Evolutionary conservation across 768 basidiomycete species (phyloP).

Genomic region (Psilocybe cyanescens): DNA sequence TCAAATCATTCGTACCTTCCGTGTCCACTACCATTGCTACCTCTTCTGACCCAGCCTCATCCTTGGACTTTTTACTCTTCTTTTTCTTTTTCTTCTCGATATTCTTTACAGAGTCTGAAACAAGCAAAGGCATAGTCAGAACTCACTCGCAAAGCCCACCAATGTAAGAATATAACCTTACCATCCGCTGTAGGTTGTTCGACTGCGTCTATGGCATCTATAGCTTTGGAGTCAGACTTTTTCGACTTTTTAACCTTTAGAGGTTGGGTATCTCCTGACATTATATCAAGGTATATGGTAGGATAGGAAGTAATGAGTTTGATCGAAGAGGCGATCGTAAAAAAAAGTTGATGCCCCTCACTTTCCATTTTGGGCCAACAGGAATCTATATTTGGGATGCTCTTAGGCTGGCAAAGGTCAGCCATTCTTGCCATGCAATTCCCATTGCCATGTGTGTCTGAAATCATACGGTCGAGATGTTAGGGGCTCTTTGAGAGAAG

Average conservation of each 20-base stretch:
- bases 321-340: constrained; percentile 15
- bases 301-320: neutral
- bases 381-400: constrained; percentile 12
- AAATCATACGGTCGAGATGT: neutral
- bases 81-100: constrained; percentile 19
- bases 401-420: neutral
- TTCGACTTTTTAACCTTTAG: constrained; percentile 28
- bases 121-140: neutral
- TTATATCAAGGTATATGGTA: constrained; percentile 12
- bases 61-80: constrained; percentile 14
- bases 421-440: neutral
- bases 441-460: neutral
- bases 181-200: constrained; percentile 9
- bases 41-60: constrained; percentile 2
- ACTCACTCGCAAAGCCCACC: neutral
- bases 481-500: no score
- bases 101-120: constrained; percentile 12
- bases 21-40: neutral
- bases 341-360: constrained; percentile 15
- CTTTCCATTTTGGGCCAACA: constrained; percentile 15
- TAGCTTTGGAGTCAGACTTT: constrained; percentile 29
- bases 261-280: constrained; percentile 30
- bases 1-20: neutral
- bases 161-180: constrained; percentile 6
- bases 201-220: constrained; percentile 19